phyloP scores from a whole-genome alignment of 768 basidiomycete species.

The Rhodotorula graminis region DNA sequence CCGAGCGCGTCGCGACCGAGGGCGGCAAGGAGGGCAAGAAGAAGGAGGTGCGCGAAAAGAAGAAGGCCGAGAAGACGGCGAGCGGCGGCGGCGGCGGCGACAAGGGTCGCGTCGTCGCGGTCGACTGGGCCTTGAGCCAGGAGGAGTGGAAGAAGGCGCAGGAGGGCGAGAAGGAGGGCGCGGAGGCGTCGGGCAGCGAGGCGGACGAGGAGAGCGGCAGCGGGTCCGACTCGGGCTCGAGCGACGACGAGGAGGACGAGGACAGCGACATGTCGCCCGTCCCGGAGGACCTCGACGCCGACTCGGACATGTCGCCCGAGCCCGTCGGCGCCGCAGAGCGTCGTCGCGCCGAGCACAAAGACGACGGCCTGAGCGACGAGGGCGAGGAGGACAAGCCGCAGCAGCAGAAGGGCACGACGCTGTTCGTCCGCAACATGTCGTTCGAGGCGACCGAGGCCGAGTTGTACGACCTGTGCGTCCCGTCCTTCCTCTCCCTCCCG shows the following conservation, averaged over 20 bases:
- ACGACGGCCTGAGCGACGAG: conserved; percentile 44
- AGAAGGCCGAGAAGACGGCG: conserved; percentile 50
- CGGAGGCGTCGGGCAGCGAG: conserved; percentile 38
- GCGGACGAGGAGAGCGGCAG: conserved; percentile 29
- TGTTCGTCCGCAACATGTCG: conserved; percentile 90
- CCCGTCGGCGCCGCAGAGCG: background rate
- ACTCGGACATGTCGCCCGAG: conserved; percentile 3
- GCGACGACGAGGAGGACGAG: conserved; percentile 49
- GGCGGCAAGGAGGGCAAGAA: conserved; percentile 44
- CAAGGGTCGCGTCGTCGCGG: conserved; percentile 66
- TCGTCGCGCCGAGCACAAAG: conserved; percentile 41
- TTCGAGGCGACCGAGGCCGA: conserved; percentile 92
- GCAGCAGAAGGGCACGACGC: conserved; percentile 64
- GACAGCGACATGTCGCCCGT: conserved; percentile 45
- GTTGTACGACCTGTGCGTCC: conserved; percentile 67
- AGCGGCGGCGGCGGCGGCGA: conserved; percentile 53
- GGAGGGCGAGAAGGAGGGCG: conserved; percentile 45
- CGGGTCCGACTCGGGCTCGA: conserved; percentile 41
- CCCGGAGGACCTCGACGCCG: conserved; percentile 8
- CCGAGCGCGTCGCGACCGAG: conserved; percentile 40
- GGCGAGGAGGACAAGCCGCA: conserved; percentile 30
- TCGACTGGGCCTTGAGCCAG: conserved; percentile 95
- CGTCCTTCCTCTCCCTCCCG: background rate
- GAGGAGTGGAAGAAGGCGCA: conserved; percentile 78
- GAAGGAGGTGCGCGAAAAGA: conserved; percentile 53